Evolutionary conservation across 2,329 filamentous ascomycete species (phyloP).

Genomic region (Phymatotrichopsis omnivora): DNA sequence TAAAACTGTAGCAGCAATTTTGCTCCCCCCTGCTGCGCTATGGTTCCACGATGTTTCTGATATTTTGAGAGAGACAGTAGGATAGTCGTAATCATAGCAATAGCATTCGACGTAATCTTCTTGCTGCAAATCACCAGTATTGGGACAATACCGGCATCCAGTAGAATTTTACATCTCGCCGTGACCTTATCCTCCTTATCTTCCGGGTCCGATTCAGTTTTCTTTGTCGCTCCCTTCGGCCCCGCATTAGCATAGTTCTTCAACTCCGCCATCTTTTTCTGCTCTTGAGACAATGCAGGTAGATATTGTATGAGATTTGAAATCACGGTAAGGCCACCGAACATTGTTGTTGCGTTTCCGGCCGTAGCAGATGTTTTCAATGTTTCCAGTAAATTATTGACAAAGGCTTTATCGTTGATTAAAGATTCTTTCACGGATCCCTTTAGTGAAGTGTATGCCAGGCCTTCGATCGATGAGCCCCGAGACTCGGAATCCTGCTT

Average conservation of each 20-base stretch:
- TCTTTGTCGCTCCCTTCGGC: slow-evolving; percentile 38
- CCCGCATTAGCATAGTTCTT: slow-evolving; percentile 88
- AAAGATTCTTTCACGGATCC: slow-evolving; percentile 76
- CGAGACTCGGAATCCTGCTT: slow-evolving; percentile 48
- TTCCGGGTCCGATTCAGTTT: slow-evolving; percentile 35
- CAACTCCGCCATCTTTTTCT: slow-evolving; percentile 81
- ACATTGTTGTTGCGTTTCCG: slow-evolving; percentile 61
- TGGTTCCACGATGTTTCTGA: slow-evolving; percentile 60
- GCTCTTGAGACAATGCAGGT: slow-evolving; percentile 71
- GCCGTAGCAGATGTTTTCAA: slow-evolving; percentile 57
- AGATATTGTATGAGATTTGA: slow-evolving; percentile 74
- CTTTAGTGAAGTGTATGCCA: slow-evolving; percentile 84
- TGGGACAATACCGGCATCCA: slow-evolving; percentile 67
- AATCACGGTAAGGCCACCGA: slow-evolving; percentile 77
- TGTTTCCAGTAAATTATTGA: slow-evolving; percentile 43
- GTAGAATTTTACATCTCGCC: slow-evolving; percentile 63
- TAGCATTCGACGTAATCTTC: slow-evolving; percentile 57
- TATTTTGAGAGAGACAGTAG: slow-evolving; percentile 66
- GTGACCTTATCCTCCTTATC: slow-evolving; percentile 63
- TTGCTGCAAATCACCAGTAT: slow-evolving; percentile 68
- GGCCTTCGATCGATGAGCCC: slow-evolving; percentile 71
- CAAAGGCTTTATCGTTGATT: slow-evolving; percentile 54
- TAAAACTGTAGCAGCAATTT: slow-evolving; percentile 68
- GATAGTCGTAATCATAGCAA: slow-evolving; percentile 64
- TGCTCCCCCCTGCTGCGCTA: slow-evolving; percentile 89